These are phyloP conservation scores for Rhodotorula sp. DNA, from an alignment of 1,284 basidiomycete species.

Conservation along the genomic window DNA sequence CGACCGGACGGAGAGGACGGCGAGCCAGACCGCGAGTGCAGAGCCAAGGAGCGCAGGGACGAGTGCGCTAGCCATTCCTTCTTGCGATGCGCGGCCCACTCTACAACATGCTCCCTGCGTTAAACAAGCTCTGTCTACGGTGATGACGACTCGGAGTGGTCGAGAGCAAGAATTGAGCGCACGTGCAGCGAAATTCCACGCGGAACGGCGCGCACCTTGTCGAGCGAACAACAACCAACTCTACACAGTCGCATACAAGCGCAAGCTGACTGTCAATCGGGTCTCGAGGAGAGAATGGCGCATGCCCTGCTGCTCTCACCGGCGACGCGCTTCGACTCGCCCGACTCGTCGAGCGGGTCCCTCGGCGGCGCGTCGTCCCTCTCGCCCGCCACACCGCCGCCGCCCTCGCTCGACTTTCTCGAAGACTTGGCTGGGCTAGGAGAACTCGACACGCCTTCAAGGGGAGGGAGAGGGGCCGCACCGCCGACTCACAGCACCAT, in stretches of 20 bases:
- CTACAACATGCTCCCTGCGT: too few species aligned
- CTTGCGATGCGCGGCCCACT: too few species aligned
- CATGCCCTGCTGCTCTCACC: slow-evolving; percentile 10
- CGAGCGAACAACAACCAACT: too few species aligned
- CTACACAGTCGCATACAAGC: too few species aligned
- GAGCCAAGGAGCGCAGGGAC: not conserved
- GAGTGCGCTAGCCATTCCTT: too few species aligned
- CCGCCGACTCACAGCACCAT: not conserved
- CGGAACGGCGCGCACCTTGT: too few species aligned
- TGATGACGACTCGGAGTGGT: too few species aligned
- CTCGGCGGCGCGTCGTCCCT: not conserved
- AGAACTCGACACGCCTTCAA: slow-evolving; percentile 3
- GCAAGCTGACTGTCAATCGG: too few species aligned
- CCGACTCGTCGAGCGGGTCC: slow-evolving; percentile 6
- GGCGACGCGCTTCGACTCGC: slow-evolving; percentile 12
- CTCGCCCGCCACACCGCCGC: slow-evolving; percentile 15
- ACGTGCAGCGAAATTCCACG: too few species aligned
- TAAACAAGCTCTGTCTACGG: too few species aligned
- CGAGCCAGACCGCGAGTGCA: not conserved
- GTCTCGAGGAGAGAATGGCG: not conserved
- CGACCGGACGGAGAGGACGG: not conserved
- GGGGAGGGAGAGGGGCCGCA: not conserved
- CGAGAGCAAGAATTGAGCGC: too few species aligned
- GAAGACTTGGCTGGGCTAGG: not conserved
- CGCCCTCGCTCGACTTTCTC: slow-evolving; percentile 30